Base-by-base conservation (phyloP, 768 basidiomycete species). In the Filobasidium wieringae region DNA sequence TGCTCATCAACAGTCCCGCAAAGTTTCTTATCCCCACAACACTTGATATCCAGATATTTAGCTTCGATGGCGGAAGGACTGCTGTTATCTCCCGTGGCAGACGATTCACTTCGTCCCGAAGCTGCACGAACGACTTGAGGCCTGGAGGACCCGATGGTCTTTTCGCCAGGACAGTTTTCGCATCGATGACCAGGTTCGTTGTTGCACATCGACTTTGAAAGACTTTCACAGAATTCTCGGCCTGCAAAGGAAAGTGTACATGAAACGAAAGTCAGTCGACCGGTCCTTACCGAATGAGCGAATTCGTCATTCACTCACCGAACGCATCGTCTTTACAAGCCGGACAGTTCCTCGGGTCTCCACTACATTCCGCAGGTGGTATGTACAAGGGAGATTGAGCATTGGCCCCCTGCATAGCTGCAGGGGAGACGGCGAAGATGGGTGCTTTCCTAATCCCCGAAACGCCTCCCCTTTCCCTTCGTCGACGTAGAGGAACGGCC, bases 401-500 rank as follows among this genome's bases (percentile, higher is more conserved):
- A 12, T 19, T 11, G 14, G 11, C 43, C 22, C 22, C 43, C n/a
- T 22, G 17, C n/a, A 26, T 12, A 4, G 29, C 24, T 14, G 43
- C 43, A 24, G 51, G 50, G 14, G 51, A 32, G 17, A 58, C 51
- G 2, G 51, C 57, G 27, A 58, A 58, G 51, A 58, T 53, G 14
- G 57, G 57, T 7, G 26, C 15, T 7, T 40, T 37, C 30, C 19
- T 31, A n/a, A 8, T 1, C 39, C 15, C 34, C 7, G 5, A 15
- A 8, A 30, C 49, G 45, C 22, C 19, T 33, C 8, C 47, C 36
- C 56, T 11, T 19, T 24, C 14, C 32, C 56, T 22, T 26, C 80
- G 79, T 37, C 84, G 82, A 53, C 84, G 84, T 34, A 92, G 80
- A 31, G 88, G 87, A 27, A 92, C 82, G 2, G 89, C 80, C 0